Conservation (phyloP, 345 rosid species). For the Rhizophora apiculata region DNA sequence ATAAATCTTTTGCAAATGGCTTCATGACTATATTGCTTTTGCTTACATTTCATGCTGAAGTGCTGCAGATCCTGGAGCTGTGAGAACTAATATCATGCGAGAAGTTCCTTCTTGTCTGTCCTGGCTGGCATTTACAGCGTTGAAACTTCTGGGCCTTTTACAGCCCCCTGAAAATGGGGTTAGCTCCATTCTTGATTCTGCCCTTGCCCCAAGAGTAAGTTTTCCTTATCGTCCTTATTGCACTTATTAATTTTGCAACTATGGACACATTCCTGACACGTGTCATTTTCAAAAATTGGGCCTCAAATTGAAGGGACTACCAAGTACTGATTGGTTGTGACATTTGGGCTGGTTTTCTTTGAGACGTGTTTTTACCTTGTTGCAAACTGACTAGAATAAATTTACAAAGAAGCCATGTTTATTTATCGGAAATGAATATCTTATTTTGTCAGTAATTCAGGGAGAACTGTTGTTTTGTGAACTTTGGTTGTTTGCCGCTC, state of each 20-base stretch:
- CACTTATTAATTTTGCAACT: neutral
- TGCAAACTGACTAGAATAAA: no score
- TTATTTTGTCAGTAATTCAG: neutral
- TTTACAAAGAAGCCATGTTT: no score
- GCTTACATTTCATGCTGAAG: slow-evolving; percentile 33
- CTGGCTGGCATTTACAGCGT: slow-evolving; percentile 34
- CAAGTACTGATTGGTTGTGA: no score
- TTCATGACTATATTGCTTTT: neutral
- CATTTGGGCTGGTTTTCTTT: no score
- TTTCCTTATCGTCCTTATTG: neutral
- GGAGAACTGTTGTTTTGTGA: neutral
- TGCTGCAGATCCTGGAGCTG: slow-evolving; percentile 89
- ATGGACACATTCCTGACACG: neutral
- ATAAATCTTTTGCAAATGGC: neutral
- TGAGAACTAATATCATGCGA: slow-evolving; percentile 79
- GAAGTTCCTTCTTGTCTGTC: slow-evolving; percentile 69
- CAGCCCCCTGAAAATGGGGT: slow-evolving; percentile 59
- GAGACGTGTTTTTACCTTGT: no score
- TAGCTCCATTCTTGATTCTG: slow-evolving; percentile 68
- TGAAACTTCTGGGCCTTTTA: slow-evolving; percentile 55
- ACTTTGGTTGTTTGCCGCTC: slow-evolving; percentile 10
- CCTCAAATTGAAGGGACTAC: no score
- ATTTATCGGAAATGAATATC: neutral
- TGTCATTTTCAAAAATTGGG: neutral
- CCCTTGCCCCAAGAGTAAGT: slow-evolving; percentile 81